Evolutionary conservation across 2,329 filamentous ascomycete species (phyloP).

Genomic region (Aureobasidium sp.): DNA sequence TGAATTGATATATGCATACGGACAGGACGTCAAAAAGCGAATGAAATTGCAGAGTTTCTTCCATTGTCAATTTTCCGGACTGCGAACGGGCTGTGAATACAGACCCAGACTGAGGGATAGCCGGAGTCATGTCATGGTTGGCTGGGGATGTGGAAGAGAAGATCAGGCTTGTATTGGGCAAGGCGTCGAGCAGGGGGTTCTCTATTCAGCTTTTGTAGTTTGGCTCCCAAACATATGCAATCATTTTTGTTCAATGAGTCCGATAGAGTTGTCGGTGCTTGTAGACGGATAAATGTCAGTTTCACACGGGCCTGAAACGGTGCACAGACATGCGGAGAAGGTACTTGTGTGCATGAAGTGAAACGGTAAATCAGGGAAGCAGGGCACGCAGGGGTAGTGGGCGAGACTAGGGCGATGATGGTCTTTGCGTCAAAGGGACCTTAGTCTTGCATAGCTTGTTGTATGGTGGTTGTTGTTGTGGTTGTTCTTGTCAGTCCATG

Average conservation of each 20-base stretch:
- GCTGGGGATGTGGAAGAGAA: neutral
- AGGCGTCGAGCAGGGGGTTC: constrained; percentile 1
- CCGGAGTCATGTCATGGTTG: neutral
- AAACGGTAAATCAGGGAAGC: constrained; percentile 1
- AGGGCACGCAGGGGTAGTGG: constrained; percentile 3
- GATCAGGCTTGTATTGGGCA: neutral
- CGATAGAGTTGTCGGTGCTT: neutral
- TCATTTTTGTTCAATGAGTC: neutral
- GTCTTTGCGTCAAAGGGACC: neutral
- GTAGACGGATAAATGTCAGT: neutral
- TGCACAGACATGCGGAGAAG: constrained; percentile 8
- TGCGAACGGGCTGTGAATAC: neutral
- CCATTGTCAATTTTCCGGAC: neutral
- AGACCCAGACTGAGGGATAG: neutral
- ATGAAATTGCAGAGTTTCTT: neutral
- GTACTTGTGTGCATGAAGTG: neutral
- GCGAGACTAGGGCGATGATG: neutral
- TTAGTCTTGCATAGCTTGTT: neutral
- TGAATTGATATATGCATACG: neutral
- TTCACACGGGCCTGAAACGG: constrained; percentile 6
- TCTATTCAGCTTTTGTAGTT: neutral
- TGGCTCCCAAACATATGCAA: constrained; percentile 4
- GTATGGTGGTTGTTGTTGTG: neutral
- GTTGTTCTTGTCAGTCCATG: neutral
- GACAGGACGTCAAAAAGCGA: neutral